These are phyloP conservation scores for Volvox reticuliferus DNA, from an alignment of 139 green algal genomes.

Conservation along the genomic window DNA sequence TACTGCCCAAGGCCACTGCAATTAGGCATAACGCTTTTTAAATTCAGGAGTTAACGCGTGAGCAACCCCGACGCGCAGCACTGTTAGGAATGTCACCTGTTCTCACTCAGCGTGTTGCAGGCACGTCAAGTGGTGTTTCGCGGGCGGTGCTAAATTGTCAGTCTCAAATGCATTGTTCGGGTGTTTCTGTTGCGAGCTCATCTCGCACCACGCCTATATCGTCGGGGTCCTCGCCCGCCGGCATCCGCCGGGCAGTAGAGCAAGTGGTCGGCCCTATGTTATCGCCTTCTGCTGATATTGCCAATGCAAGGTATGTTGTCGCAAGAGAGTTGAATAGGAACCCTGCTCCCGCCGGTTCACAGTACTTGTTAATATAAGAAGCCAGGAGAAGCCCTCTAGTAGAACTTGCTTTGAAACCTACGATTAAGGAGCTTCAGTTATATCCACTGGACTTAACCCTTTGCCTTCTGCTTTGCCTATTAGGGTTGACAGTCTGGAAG, in stretches of 20 bases:
- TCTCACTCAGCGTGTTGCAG: conserved; percentile 1
- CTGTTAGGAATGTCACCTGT: neutral
- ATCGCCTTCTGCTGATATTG: neutral
- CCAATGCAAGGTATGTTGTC: neutral
- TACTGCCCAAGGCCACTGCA: neutral
- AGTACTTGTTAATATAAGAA: neutral
- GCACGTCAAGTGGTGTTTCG: neutral
- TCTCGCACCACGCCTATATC: neutral
- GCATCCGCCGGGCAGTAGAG: neutral
- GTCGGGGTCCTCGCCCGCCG: neutral
- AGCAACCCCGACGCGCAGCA: neutral
- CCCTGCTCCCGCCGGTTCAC: neutral
- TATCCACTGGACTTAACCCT: neutral
- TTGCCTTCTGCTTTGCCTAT: neutral
- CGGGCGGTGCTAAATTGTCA: neutral
- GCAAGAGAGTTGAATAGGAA: neutral
- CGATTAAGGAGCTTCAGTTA: neutral
- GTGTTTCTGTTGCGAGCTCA: neutral
- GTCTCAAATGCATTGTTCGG: neutral
- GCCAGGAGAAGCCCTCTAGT: neutral
- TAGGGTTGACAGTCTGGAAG: neutral
- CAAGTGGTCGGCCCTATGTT: neutral
- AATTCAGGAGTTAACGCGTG: neutral
- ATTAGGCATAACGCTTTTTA: neutral
- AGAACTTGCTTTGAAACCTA: no score